Evolutionary conservation across 495 filamentous ascomycete genomes (phyloP).

Genomic region (Penicillium silybi): DNA sequence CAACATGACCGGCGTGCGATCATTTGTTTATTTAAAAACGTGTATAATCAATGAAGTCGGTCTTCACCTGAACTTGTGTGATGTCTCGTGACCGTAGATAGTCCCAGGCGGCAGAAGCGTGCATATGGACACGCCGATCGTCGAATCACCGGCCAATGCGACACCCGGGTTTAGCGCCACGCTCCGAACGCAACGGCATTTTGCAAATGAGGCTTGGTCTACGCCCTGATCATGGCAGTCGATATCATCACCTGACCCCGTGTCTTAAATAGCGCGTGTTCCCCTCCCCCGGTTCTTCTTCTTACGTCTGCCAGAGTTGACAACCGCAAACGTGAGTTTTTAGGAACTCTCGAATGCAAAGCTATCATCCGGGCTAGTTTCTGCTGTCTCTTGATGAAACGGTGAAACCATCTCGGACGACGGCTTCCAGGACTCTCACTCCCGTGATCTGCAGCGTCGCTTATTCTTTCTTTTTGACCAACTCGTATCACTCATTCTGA

Average conservation of each 20-base stretch:
- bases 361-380: slow-evolving; percentile 19
- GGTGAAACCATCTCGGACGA: slow-evolving; percentile 24
- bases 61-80: not conserved
- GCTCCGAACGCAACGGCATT: slow-evolving; percentile 1
- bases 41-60: not conserved
- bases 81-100: not conserved
- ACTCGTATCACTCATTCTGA: slow-evolving; percentile 36
- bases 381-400: slow-evolving; percentile 25
- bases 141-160: slow-evolving; percentile 10
- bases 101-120: not conserved
- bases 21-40: not conserved
- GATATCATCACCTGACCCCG: slow-evolving; percentile 29
- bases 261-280: slow-evolving; percentile 30
- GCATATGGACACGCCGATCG: slow-evolving; percentile 16
- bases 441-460: slow-evolving; percentile 37
- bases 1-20: slow-evolving; percentile 6
- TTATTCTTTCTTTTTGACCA: slow-evolving; percentile 29
- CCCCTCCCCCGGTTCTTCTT: slow-evolving; percentile 13
- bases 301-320: slow-evolving; percentile 40
- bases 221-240: slow-evolving; percentile 20
- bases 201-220: slow-evolving; percentile 1
- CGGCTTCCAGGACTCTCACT: slow-evolving; percentile 34
- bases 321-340: slow-evolving; percentile 29
- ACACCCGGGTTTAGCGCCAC: slow-evolving; percentile 11
- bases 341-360: slow-evolving; percentile 32